Conservation (phyloP, 129 eudicot species). For the Helianthus annuus region HanXRQr2.0-SUNRISE NC_035433.2:74647749-74648248, state of each 20-base stretch:
- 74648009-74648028: background rate
- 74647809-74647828: constrained; percentile 24
- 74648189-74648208: background rate
- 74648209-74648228: too few relatives aligned
- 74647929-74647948: background rate
- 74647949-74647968: background rate
- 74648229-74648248: too few relatives aligned
- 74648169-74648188: background rate
- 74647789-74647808: background rate
- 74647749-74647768: constrained; percentile 99
- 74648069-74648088: background rate
- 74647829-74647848: background rate
- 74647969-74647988: background rate
- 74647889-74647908: too few relatives aligned
- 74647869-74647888: too few relatives aligned
- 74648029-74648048: background rate
- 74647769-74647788: constrained; percentile 40
- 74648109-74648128: background rate
- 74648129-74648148: too few relatives aligned
- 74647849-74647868: constrained; percentile 9
- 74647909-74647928: background rate
- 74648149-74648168: background rate
- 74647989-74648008: too few relatives aligned
- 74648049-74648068: too few relatives aligned
- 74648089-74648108: background rate